Base-by-base conservation (phyloP, 2,329 filamentous ascomycete genomes). In the Diaporthe eres region DNA sequence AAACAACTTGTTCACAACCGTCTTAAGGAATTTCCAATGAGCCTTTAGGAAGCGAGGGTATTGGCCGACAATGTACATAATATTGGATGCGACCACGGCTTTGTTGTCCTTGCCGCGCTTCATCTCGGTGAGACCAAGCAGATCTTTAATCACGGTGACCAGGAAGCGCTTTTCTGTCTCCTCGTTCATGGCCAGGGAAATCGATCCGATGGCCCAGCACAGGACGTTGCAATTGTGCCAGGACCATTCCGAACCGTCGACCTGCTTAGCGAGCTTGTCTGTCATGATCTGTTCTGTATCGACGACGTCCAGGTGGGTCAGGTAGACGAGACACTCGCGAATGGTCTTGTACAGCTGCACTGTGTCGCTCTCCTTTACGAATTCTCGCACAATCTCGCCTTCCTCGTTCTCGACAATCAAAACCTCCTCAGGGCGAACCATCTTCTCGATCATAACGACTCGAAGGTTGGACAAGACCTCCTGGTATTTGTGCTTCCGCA, bases 61-160 rank as follows among this genome's bases (percentile, higher is more conserved):
- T 83, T 99, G 97, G 76, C 97, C 97, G 77, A 99, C 97, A 86
- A 99, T 99, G 84, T 99, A 99, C 97, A 99, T 99, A 82, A 99
- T 99, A 87, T 99, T 99, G 86, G 95, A 98, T 78, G 97, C 97
- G 55, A 99, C 97, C 13, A 99, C 97, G 17, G 97, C 97, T 85
- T 99, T 99, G 90, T 99, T 99, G 87, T 99, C 97, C 82, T 99
- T 99, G 78, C 97, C 97, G 72, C 97, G 94, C 88, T 99, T 99
- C 96, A 98, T 98, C 85, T 99, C 97, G 0, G 97, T 99, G 74
- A 99, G 88, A 1, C 97, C 97, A 39, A 99, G 92, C 10, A 99
- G 91, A 82, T 99, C 97, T 87, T 99, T 99, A 81, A 99, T 99
- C 74, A 99, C 97, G 0, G 97, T 99, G 68, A 99, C 97, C 57